phyloP scores from a whole-genome alignment of 805 yeast species.

The Starmera amethionina region DNA sequence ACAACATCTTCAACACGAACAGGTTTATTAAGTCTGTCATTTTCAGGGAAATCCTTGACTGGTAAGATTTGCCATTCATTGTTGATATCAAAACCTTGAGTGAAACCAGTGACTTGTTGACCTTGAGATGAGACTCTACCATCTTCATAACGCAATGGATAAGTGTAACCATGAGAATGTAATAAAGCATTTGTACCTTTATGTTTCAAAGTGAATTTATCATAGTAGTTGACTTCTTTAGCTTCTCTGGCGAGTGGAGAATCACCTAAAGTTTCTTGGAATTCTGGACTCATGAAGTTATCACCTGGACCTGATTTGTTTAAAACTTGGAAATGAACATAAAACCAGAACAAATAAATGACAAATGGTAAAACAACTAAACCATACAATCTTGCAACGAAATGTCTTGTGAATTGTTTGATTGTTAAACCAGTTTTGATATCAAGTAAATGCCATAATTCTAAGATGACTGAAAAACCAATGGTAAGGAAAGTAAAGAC shows the following conservation, averaged over 20 bases:
- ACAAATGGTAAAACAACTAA: slow-evolving; percentile 73
- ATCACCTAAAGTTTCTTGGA: slow-evolving; percentile 88
- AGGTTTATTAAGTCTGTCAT: slow-evolving; percentile 30
- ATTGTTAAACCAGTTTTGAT: slow-evolving; percentile 53
- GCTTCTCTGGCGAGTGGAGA: slow-evolving; percentile 66
- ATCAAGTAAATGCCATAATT: slow-evolving; percentile 84
- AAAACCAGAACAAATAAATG: slow-evolving; percentile 84
- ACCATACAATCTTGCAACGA: slow-evolving; percentile 59
- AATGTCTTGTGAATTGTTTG: slow-evolving; percentile 52
- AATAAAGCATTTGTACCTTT: slow-evolving; percentile 68
- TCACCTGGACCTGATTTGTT: slow-evolving; percentile 93
- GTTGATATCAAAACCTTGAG: slow-evolving; percentile 41
- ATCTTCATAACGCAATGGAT: slow-evolving; percentile 91
- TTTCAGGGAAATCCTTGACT: slow-evolving; percentile 31
- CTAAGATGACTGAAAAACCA: slow-evolving; percentile 78
- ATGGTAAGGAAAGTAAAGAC: slow-evolving; percentile 81
- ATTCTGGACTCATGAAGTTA: slow-evolving; percentile 85
- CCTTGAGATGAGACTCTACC: slow-evolving; percentile 92
- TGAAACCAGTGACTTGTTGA: slow-evolving; percentile 81
- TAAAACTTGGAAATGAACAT: slow-evolving; percentile 77
- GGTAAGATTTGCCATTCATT: slow-evolving; percentile 88
- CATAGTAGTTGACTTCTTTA: slow-evolving; percentile 64
- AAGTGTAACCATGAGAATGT: slow-evolving; percentile 68
- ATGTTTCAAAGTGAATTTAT: slow-evolving; percentile 68
- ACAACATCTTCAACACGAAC: slow-evolving; percentile 65